Evolutionary conservation across 257 asterid species (phyloP).

Genomic region (Solanum megistacrolobum): DNA sequence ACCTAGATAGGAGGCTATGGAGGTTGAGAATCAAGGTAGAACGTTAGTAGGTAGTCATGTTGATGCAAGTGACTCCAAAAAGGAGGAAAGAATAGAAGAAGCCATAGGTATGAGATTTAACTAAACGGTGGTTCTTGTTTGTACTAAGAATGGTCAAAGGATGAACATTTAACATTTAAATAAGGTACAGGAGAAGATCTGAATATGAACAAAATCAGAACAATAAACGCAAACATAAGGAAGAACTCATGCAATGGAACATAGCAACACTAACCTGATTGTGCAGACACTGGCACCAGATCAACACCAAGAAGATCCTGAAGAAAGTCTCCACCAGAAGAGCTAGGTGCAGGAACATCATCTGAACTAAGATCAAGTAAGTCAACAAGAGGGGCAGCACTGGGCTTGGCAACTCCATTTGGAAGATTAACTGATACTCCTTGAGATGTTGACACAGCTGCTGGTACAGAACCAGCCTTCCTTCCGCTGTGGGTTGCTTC

Average conservation of each 20-base stretch:
- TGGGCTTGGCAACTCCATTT: constrained; percentile 68
- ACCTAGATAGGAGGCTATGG: background rate
- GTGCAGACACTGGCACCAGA: constrained; percentile 37
- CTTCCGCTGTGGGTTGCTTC: constrained; percentile 80
- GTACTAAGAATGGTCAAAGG: background rate
- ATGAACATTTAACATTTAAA: background rate
- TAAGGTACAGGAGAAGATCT: background rate
- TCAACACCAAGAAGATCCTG: constrained; percentile 91
- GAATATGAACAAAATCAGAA: background rate
- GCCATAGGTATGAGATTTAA: background rate
- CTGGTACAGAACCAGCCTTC: constrained; percentile 71
- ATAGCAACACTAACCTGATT: constrained; percentile 38
- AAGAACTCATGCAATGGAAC: background rate
- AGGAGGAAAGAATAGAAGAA: background rate
- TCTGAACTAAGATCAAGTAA: constrained; percentile 81
- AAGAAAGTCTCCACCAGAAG: constrained; percentile 82
- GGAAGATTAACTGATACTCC: constrained; percentile 63
- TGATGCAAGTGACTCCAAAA: background rate
- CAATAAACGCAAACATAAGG: background rate
- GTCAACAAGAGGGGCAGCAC: constrained; percentile 71
- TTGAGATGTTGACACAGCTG: constrained; percentile 68
- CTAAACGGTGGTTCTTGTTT: background rate
- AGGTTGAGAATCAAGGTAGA: background rate
- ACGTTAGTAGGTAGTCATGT: background rate
- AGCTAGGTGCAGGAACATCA: constrained; percentile 51